Percentiles rank a stretch among this genome's conserved stretches.
These are phyloP conservation scores for Physcia stellaris DNA, from an alignment of 495 filamentous ascomycete species.

Conservation along the genomic window DNA sequence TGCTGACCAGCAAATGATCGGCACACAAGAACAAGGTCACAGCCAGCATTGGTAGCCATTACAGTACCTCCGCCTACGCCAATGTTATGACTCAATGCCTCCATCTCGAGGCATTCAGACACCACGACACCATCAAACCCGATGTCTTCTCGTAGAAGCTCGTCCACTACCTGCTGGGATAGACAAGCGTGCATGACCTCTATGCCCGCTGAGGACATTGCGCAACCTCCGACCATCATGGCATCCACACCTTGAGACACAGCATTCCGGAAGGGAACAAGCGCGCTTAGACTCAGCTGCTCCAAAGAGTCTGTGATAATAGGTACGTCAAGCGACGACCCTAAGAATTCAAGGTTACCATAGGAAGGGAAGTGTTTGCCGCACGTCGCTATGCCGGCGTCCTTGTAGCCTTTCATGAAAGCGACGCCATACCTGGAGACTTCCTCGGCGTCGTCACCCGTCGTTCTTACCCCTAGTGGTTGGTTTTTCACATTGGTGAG, in stretches of 20 bases:
- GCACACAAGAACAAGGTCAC: constrained; percentile 74
- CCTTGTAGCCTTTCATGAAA: constrained; percentile 78
- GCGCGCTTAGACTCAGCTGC: constrained; percentile 66
- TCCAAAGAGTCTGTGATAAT: constrained; percentile 86
- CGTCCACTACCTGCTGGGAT: constrained; percentile 80
- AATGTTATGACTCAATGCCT: constrained; percentile 78
- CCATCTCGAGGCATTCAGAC: constrained; percentile 92
- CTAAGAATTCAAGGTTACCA: constrained; percentile 82
- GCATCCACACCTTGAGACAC: constrained; percentile 72
- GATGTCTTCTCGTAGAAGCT: constrained; percentile 65
- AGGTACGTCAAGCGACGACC: constrained; percentile 73
- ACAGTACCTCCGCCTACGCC: constrained; percentile 85
- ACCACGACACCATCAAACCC: constrained; percentile 84
- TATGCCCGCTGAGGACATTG: constrained; percentile 72
- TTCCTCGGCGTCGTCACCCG: constrained; percentile 78
- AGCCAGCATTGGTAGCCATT: constrained; percentile 88
- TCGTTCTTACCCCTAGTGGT: constrained; percentile 69
- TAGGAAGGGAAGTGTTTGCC: constrained; percentile 92
- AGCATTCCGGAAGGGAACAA: constrained; percentile 78
- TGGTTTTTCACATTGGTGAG: constrained; percentile 80
- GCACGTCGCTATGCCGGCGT: constrained; percentile 70
- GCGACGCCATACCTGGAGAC: constrained; percentile 77
- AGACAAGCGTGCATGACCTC: constrained; percentile 88
- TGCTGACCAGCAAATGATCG: constrained; percentile 74
- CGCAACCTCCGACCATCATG: constrained; percentile 87